Base-by-base conservation (phyloP, 1,284 basidiomycete species). In the Boletus holoroseus region DNA sequence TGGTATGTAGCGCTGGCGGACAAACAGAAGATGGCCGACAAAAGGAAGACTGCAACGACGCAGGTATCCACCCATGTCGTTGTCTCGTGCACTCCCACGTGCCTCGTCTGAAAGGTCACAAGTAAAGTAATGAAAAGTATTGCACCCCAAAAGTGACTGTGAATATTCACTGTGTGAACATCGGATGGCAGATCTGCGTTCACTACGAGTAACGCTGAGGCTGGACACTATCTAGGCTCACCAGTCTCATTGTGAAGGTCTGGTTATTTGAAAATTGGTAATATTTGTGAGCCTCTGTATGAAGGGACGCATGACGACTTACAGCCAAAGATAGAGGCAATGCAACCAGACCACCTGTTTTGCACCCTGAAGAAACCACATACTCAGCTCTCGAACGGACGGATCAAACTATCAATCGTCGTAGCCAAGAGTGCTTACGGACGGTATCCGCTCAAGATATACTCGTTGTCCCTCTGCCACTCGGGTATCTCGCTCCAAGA, bases 231-330 rank as follows among this genome's bases (percentile, higher is more conserved):
- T 27, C 35, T 34, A 44, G 42, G 58, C 69, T 53, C 59, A 86
- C 87, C 77, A 52, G 86, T 90, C 71, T 92, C 89, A 60, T 92
- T 93, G 67, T 93, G 90, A 48, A 90, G 60, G 69, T 89, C 90
- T 91, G 55, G 6, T 18, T 49, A 53, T 51, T 56, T 50, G 32
- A n/a, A 47, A 42, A 58, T 50, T 35, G 50, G 32, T 15, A 30
- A 34, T 37, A 36, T 45, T 47, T 38, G 35, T 49, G 41, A 66
- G 39, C 22, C 22, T 43, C 22, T 31, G 20, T n/a, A 38, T 51
- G 40, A 52, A 51, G 32, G 50, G 49, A 55, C 50, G 51, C 51
- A 55, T 28, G 36, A 47, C 38, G 43, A 75, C 85, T 68, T 69
- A 91, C 89, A 92, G 39, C 78, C 78, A 63, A 84, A 85, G 12